Conservation (phyloP, 192 early-diverging fungal genomes). For the Coemansia sp. region DNA sequence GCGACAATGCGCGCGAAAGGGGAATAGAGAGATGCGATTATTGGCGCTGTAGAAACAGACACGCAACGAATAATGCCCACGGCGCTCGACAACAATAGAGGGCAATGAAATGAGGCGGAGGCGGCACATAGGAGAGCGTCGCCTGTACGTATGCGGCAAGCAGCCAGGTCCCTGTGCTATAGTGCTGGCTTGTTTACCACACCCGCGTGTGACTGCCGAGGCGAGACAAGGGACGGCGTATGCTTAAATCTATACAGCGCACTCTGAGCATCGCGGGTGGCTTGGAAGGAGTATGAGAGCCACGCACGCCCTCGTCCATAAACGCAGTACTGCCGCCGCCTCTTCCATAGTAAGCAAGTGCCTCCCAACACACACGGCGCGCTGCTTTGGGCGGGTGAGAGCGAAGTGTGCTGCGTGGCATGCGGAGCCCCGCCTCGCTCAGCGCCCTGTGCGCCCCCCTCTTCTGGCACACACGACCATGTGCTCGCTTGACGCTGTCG, state of each 20-base stretch:
- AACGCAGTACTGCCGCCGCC: not conserved
- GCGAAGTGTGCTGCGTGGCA: not conserved
- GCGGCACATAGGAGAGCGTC: not conserved
- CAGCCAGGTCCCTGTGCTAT: constrained; percentile 4
- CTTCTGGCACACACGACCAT: constrained; percentile 2
- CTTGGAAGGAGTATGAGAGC: not conserved
- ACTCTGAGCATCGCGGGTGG: constrained; percentile 1
- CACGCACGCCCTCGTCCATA: not conserved
- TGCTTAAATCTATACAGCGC: not conserved
- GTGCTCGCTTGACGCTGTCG: not conserved
- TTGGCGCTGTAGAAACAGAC: constrained; percentile 4
- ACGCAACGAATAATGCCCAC: not conserved
- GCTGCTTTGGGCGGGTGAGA: not conserved
- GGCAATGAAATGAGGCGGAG: not conserved
- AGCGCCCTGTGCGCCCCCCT: constrained; percentile 3
- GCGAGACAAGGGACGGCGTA: not conserved
- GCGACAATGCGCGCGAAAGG: constrained; percentile 4
- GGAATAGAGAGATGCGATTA: constrained; percentile 4
- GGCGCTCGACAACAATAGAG: not conserved
- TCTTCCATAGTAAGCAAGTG: not conserved
- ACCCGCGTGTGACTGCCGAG: constrained; percentile 6
- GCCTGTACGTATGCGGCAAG: constrained; percentile 3
- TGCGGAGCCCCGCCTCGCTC: not conserved
- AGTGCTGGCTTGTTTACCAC: not conserved
- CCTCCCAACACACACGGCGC: not conserved